Conservation (phyloP, 2,329 filamentous ascomycete genomes). For the Thielaviopsis populi region DNA sequence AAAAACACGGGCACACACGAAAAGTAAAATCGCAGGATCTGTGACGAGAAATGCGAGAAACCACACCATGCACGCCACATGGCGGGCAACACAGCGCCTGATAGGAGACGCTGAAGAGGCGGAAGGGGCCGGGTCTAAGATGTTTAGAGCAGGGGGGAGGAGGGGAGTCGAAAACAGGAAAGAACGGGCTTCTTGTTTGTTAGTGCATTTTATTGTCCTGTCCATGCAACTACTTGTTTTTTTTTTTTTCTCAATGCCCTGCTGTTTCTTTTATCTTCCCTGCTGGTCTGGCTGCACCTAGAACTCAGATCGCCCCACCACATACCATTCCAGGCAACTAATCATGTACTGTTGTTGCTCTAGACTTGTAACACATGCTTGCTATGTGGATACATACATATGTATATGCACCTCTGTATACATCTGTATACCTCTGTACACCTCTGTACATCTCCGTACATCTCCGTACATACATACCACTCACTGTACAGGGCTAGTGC, state of each 20-base stretch:
- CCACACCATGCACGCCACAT: conserved; percentile 4
- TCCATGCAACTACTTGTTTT: neutral
- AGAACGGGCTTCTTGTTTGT: neutral
- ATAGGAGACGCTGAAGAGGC: neutral
- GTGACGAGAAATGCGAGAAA: conserved; percentile 6
- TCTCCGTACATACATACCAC: too few species aligned
- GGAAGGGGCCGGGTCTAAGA: conserved; percentile 1
- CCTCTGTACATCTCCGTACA: too few species aligned
- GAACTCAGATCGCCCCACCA: neutral
- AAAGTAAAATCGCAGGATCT: conserved; percentile 1
- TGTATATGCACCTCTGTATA: neutral
- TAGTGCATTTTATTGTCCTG: neutral
- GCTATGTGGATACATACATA: neutral
- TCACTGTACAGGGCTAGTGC: too few species aligned
- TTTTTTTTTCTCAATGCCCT: neutral
- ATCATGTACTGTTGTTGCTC: neutral
- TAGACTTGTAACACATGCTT: neutral
- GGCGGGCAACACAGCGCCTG: conserved; percentile 1
- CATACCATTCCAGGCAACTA: neutral
- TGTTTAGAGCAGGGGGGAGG: neutral
- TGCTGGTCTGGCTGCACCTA: neutral
- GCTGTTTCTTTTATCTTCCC: neutral
- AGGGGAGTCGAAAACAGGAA: neutral
- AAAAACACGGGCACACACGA: neutral
- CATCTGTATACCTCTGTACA: too few species aligned